These are phyloP conservation scores for Monascus purpureus DNA, from an alignment of 495 filamentous ascomycete species.

Conservation along the genomic window DNA sequence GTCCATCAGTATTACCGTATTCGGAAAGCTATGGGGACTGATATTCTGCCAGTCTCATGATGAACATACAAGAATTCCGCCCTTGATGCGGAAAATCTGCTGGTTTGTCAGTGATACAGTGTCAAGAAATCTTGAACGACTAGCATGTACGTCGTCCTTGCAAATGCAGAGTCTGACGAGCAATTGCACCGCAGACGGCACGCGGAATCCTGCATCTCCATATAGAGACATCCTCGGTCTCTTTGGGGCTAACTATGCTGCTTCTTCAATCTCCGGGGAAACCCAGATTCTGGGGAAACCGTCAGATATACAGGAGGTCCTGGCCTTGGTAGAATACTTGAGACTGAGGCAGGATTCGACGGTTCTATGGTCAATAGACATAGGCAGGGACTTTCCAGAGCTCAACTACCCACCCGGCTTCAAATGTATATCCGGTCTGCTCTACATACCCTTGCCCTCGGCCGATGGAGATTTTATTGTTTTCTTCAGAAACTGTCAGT, in stretches of 20 bases:
- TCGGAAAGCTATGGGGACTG: slow-evolving; percentile 77
- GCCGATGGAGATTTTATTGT: slow-evolving; percentile 74
- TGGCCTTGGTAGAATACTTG: slow-evolving; percentile 72
- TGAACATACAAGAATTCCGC: slow-evolving; percentile 75
- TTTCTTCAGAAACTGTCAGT: slow-evolving; percentile 50
- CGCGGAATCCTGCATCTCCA: not conserved
- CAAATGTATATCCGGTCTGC: slow-evolving; percentile 52
- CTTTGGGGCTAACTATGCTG: slow-evolving; percentile 35
- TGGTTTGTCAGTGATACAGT: slow-evolving; percentile 79
- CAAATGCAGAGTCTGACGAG: slow-evolving; percentile 36
- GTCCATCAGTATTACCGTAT: slow-evolving; percentile 86
- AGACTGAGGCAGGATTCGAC: slow-evolving; percentile 55
- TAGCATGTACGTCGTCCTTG: slow-evolving; percentile 74
- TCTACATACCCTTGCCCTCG: slow-evolving; percentile 63
- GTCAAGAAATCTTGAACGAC: slow-evolving; percentile 76
- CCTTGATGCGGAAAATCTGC: slow-evolving; percentile 89
- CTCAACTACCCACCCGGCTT: slow-evolving; percentile 68
- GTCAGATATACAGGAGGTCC: slow-evolving; percentile 59
- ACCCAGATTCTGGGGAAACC: slow-evolving; percentile 69
- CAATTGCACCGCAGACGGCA: slow-evolving; percentile 12
- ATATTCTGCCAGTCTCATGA: slow-evolving; percentile 83
- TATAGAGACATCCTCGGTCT: slow-evolving; percentile 9
- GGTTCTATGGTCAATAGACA: slow-evolving; percentile 58
- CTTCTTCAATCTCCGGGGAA: slow-evolving; percentile 66
- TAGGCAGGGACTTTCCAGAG: slow-evolving; percentile 65